phyloP scores from a whole-genome alignment of 1,284 basidiomycete species.

The Malassezia cuniculi region DNA sequence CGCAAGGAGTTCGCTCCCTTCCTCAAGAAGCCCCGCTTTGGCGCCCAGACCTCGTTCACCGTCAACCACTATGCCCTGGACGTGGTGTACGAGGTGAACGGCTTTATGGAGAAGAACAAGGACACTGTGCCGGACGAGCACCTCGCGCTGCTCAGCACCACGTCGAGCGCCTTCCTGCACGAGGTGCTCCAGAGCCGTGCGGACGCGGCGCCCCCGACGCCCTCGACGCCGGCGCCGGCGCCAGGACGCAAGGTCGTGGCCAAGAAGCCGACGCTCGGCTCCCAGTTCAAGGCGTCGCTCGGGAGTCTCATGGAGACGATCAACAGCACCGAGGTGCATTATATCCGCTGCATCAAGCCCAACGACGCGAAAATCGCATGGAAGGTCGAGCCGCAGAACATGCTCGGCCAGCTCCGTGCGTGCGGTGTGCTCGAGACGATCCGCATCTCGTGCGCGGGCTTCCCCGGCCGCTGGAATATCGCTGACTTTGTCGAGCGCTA shows the following conservation, averaged over 20 bases:
- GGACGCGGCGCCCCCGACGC: conserved; percentile 53
- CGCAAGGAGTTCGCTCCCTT: conserved; percentile 76
- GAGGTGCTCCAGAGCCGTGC: conserved; percentile 81
- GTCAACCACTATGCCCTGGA: conserved; percentile 96
- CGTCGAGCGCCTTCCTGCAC: conserved; percentile 82
- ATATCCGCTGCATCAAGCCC: conserved; percentile 98
- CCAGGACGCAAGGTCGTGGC: conserved; percentile 42
- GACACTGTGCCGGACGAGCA: conserved; percentile 99
- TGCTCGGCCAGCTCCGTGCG: conserved; percentile 83
- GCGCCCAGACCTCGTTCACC: conserved; percentile 78
- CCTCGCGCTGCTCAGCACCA: conserved; percentile 67
- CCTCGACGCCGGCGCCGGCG: conserved; percentile 9
- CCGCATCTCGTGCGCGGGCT: conserved; percentile 94
- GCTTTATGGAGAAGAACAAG: conserved; percentile 96
- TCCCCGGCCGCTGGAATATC: conserved; percentile 97
- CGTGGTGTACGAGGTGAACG: conserved; percentile 94
- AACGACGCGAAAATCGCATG: conserved; percentile 93
- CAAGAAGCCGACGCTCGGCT: conserved; percentile 89
- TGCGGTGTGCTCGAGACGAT: conserved; percentile 99
- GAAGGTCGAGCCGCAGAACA: conserved; percentile 92
- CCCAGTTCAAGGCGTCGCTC: conserved; percentile 92
- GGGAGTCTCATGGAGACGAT: conserved; percentile 94
- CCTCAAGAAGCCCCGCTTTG: conserved; percentile 96
- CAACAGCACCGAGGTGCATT: conserved; percentile 93
- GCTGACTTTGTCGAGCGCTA: conserved; percentile 99